Evolutionary conservation across 1,284 basidiomycete genomes (phyloP).

Genomic region (Phenoliferia sp.): DNA sequence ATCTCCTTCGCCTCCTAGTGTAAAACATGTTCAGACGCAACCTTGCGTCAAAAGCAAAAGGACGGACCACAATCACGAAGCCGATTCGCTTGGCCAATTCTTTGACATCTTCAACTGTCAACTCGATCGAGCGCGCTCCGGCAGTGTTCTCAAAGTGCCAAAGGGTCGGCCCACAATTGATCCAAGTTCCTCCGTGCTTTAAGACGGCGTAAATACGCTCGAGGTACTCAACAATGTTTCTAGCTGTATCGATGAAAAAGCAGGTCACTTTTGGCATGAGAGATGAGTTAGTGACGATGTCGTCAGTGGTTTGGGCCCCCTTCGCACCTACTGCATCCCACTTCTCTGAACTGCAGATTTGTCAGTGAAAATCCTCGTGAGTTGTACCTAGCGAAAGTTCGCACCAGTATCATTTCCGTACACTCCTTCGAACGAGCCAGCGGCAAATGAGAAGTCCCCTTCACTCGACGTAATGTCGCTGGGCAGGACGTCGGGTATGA

Average conservation of each 20-base stretch:
- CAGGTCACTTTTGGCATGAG: conserved; percentile 71
- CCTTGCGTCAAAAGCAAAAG: conserved; percentile 12
- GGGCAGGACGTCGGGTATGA: conserved; percentile 77
- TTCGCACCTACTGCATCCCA: no score
- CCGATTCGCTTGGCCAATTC: conserved; percentile 67
- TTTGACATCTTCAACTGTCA: conserved; percentile 84
- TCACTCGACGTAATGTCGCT: conserved; percentile 55
- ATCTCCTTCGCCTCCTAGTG: conserved; percentile 71
- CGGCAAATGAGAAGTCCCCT: conserved; percentile 70
- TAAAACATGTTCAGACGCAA: neutral
- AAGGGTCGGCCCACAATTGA: conserved; percentile 87
- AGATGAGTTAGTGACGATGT: conserved; percentile 32
- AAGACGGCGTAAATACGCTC: conserved; percentile 73
- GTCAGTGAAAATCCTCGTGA: conserved; percentile 36
- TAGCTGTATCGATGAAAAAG: conserved; percentile 96
- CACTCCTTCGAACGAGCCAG: conserved; percentile 89
- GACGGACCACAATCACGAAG: conserved; percentile 69
- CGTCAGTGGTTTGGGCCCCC: no score
- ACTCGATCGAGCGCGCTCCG: conserved; percentile 71
- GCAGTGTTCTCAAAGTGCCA: conserved; percentile 93
- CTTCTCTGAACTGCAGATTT: no score
- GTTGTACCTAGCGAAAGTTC: neutral
- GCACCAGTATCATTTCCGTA: conserved; percentile 54
- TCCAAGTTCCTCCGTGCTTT: conserved; percentile 79
- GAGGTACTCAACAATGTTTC: conserved; percentile 86